phyloP scores from a whole-genome alignment of 2,329 filamentous ascomycete genomes.

The Mollisia scopiformis region DNA sequence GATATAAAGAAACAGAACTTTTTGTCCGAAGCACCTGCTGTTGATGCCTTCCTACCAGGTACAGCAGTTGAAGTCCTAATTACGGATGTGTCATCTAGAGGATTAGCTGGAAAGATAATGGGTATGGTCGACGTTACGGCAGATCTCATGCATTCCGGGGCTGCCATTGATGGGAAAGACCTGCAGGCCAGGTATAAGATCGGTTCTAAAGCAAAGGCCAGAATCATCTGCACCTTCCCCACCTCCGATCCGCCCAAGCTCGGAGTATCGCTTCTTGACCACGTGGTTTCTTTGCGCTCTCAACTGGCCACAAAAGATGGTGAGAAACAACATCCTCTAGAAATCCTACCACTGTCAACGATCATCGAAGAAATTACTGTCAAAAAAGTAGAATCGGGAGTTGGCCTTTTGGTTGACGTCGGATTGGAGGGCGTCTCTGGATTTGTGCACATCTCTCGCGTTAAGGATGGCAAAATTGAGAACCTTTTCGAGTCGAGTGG shows the following conservation, averaged over 20 bases:
- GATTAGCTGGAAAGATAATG: conserved; percentile 89
- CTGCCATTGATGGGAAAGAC: conserved; percentile 68
- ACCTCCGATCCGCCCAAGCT: conserved; percentile 79
- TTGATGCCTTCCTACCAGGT: conserved; percentile 89
- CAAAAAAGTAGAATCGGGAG: conserved; percentile 74
- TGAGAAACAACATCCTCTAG: conserved; percentile 52
- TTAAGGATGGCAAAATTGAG: conserved; percentile 90
- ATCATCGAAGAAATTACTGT: conserved; percentile 79
- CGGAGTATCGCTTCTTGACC: conserved; percentile 86
- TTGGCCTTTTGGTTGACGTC: conserved; percentile 81
- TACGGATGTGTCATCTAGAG: conserved; percentile 72
- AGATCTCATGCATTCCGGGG: conserved; percentile 86
- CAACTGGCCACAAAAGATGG: conserved; percentile 47
- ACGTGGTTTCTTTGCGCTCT: conserved; percentile 67
- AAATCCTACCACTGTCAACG: conserved; percentile 70
- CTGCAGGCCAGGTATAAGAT: conserved; percentile 79
- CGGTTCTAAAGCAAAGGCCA: conserved; percentile 81
- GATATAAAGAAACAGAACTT: conserved; percentile 66
- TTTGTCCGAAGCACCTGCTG: conserved; percentile 77
- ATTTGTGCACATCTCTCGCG: conserved; percentile 92
- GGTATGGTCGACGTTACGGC: conserved; percentile 89
- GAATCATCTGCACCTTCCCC: conserved; percentile 88
- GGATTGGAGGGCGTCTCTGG: conserved; percentile 70
- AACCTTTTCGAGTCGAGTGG: conserved; percentile 76
- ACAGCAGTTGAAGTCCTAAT: conserved; percentile 87